Percentiles rank a stretch among this genome's conserved stretches.
These are phyloP conservation scores for Neopestalotiopsis sp. DNA, from an alignment of 2,329 filamentous ascomycete species.

Conservation along the genomic window DNA sequence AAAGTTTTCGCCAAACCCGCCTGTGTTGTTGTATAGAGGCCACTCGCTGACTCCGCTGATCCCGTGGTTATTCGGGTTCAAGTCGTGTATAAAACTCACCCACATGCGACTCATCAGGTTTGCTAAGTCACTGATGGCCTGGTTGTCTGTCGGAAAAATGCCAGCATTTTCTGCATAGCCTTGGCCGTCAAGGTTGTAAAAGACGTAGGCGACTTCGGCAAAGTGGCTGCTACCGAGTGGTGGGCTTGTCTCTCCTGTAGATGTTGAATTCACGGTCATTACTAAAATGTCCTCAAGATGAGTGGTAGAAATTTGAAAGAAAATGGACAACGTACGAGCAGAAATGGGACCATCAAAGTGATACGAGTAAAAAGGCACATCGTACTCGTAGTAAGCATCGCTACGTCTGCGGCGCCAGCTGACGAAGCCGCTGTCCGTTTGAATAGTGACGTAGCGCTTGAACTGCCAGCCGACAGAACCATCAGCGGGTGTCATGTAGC, in stretches of 20 bases:
- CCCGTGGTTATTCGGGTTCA: background rate
- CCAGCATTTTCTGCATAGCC: too few species aligned
- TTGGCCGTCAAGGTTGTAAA: background rate
- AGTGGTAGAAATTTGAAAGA: too few species aligned
- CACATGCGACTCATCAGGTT: background rate
- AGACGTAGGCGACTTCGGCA: background rate
- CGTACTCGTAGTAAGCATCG: background rate
- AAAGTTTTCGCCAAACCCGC: background rate
- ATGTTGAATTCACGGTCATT: background rate
- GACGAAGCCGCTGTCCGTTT: background rate
- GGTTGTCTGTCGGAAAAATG: background rate
- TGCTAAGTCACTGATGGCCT: background rate
- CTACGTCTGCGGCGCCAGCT: background rate
- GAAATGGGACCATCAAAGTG: background rate
- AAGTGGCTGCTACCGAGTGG: background rate
- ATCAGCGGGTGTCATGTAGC: background rate
- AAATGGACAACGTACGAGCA: background rate
- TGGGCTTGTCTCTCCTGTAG: background rate
- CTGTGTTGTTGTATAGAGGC: background rate
- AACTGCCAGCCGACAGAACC: background rate
- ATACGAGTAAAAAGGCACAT: background rate
- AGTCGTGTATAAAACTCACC: background rate
- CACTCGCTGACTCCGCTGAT: background rate
- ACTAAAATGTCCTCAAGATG: fast-evolving
- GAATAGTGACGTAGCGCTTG: background rate